Percentiles rank a stretch among this genome's conserved stretches.
phyloP scores from a whole-genome alignment of 2,329 filamentous ascomycete species.

The Zarea fungicola region DNA sequence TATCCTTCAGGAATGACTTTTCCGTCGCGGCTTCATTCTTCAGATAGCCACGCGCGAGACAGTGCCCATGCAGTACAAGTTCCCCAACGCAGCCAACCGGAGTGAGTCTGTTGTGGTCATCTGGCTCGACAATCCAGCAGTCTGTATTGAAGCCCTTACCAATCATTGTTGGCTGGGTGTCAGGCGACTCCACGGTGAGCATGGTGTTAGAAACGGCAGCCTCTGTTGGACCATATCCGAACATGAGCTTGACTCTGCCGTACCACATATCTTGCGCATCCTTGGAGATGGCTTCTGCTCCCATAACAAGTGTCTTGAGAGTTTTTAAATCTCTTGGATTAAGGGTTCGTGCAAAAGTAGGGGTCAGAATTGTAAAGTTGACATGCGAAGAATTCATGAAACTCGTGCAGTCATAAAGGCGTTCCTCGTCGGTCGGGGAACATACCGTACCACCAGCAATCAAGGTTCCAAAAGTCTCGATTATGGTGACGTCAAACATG shows the following conservation, averaged over 20 bases:
- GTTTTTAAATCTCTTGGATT: neutral
- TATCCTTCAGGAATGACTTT: conserved; percentile 18
- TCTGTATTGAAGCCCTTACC: conserved; percentile 8
- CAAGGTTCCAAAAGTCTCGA: conserved; percentile 1
- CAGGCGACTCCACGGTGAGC: neutral
- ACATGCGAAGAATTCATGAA: conserved; percentile 12
- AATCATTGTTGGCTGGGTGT: neutral
- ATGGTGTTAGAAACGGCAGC: neutral
- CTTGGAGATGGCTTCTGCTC: neutral
- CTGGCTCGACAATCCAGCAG: neutral
- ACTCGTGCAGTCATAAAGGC: conserved; percentile 2
- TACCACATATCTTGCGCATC: neutral
- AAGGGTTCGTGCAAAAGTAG: neutral
- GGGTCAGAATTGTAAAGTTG: conserved; percentile 11
- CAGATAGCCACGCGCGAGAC: conserved; percentile 16
- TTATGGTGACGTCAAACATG: conserved; percentile 10
- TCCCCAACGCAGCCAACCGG: conserved; percentile 17
- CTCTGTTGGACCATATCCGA: conserved; percentile 6
- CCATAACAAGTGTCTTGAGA: neutral
- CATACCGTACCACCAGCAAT: conserved; percentile 10
- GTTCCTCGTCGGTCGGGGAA: conserved; percentile 9
- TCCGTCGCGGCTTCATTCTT: conserved; percentile 13
- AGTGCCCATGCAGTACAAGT: conserved; percentile 15
- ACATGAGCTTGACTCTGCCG: neutral
- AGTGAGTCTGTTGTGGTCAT: conserved; percentile 4